Conservation (phyloP, 148 eudicot species). For the Hydrangea macrophylla region DNA sequence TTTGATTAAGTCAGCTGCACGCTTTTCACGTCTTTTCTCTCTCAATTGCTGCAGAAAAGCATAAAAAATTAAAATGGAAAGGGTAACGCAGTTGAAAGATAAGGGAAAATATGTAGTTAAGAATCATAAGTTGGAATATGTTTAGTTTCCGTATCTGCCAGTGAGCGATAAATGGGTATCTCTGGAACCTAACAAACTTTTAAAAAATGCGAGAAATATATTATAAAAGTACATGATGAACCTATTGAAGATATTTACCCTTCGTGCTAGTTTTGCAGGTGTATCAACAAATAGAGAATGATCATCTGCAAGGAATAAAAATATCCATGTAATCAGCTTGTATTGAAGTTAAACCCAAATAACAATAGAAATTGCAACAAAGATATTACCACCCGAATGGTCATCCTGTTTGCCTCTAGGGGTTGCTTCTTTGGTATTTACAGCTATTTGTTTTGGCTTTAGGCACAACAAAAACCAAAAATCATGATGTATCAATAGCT, state of each 20-base stretch:
- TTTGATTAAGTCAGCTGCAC: slow-evolving; percentile 70
- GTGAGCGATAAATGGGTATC: not conserved
- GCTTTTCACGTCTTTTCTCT: slow-evolving; percentile 75
- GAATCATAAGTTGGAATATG: not conserved
- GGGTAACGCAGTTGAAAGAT: not conserved
- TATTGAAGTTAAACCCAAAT: not conserved
- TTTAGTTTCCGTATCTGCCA: not conserved
- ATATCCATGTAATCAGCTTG: not conserved
- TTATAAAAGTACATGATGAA: slow-evolving; percentile 6
- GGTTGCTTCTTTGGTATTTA: slow-evolving; percentile 40
- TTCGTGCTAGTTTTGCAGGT: slow-evolving; percentile 60
- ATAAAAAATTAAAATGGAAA: slow-evolving; percentile 3
- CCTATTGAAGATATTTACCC: slow-evolving; percentile 43
- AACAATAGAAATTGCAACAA: slow-evolving; percentile 2
- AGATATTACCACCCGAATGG: slow-evolving; percentile 38
- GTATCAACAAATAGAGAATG: slow-evolving; percentile 50
- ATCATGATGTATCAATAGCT: slow-evolving; percentile 9
- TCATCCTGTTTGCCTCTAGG: slow-evolving; percentile 38
- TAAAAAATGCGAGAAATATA: slow-evolving; percentile 7
- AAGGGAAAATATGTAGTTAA: slow-evolving; percentile 1
- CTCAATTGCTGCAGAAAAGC: slow-evolving; percentile 62
- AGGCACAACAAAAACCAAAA: slow-evolving; percentile 16
- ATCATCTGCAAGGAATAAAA: slow-evolving; percentile 40
- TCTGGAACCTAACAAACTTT: not conserved
- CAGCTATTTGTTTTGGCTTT: slow-evolving; percentile 37